phyloP scores from a whole-genome alignment of 1,139 yeast species.

The Pichia sp. region DNA sequence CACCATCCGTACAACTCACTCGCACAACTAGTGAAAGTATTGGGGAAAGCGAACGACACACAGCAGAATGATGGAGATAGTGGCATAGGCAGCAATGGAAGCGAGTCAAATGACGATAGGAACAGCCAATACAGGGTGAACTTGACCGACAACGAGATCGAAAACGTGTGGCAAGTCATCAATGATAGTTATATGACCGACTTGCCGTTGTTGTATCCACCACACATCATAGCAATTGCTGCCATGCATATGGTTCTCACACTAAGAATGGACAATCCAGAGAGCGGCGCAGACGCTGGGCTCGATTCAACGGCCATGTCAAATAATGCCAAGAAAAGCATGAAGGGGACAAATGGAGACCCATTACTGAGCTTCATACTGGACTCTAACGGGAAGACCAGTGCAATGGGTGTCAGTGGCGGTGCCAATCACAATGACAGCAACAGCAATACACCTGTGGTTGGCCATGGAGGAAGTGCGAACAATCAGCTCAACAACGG shows the following conservation, averaged over 20 bases:
- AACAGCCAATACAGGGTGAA: constrained; percentile 32
- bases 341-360: not conserved
- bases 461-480: not conserved
- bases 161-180: constrained; percentile 82
- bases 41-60: constrained; percentile 29
- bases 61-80: not conserved
- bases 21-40: constrained; percentile 50
- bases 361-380: constrained; percentile 5
- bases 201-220: constrained; percentile 75
- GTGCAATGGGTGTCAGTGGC: not conserved
- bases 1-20: constrained; percentile 88
- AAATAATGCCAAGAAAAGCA: not conserved
- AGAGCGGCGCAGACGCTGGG: not conserved
- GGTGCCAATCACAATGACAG: not conserved
- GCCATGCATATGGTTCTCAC: constrained; percentile 74
- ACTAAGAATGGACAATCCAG: constrained; percentile 38
- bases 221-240: constrained; percentile 84
- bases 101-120: not conserved
- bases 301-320: not conserved
- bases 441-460: not conserved
- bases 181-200: constrained; percentile 91
- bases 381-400: not conserved
- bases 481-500: not conserved
- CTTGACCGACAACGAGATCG: constrained; percentile 66
- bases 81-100: not conserved